Percentiles rank a stretch among this genome's conserved stretches.
Evolutionary conservation across 1,284 basidiomycete species (phyloP).

Genomic region (Gastroboletus turbinatus): DNA sequence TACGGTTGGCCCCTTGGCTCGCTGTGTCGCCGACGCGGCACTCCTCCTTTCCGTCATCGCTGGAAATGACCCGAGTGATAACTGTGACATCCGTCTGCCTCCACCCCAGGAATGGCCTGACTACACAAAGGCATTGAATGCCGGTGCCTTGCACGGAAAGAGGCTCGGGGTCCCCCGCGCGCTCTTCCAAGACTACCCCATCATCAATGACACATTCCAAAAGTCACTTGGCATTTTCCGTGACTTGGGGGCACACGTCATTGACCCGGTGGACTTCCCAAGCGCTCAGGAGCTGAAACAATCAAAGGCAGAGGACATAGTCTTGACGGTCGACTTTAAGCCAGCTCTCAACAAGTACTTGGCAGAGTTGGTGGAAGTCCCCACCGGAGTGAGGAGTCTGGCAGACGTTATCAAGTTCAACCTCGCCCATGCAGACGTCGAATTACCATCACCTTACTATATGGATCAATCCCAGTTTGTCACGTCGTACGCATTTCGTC

Average conservation of each 20-base stretch:
- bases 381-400: constrained; percentile 31
- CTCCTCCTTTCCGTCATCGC: constrained; percentile 43
- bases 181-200: constrained; percentile 14
- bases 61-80: constrained; percentile 45
- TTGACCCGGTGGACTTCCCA: constrained; percentile 46
- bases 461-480: constrained; percentile 43
- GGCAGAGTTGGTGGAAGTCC: constrained; percentile 26
- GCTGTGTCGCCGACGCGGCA: constrained; percentile 48
- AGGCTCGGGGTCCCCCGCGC: constrained; percentile 44
- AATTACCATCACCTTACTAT: constrained; percentile 42
- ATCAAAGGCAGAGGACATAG: constrained; percentile 37
- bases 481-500: constrained; percentile 9
- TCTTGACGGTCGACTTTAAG: constrained; percentile 44
- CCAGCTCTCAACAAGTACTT: constrained; percentile 42
- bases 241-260: constrained; percentile 40
- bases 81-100: constrained; percentile 40
- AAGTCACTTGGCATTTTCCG: constrained; percentile 39
- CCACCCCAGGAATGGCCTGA: constrained; percentile 42
- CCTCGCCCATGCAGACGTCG: constrained; percentile 39
- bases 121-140: constrained; percentile 40
- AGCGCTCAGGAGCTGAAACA: constrained; percentile 35
- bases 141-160: constrained; percentile 38
- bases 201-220: constrained; percentile 35
- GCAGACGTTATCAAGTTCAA: constrained; percentile 49
- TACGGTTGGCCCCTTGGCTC: constrained; percentile 47